Percentiles rank a stretch among this genome's conserved stretches.
These are phyloP conservation scores for Gryganskiella cystojenkinii DNA, from an alignment of 192 early-diverging fungal species.

Conservation along the genomic window DNA sequence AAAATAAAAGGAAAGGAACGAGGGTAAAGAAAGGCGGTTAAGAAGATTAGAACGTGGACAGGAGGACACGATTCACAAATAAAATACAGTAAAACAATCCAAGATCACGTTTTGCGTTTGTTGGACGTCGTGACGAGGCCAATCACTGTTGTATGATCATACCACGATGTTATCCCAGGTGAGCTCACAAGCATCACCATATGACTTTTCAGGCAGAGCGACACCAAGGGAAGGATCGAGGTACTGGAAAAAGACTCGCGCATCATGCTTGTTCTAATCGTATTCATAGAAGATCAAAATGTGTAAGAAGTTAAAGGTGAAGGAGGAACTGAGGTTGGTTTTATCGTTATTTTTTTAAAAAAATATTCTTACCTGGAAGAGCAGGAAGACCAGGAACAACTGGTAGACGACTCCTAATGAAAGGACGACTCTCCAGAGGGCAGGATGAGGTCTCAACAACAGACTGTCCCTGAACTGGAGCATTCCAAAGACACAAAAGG, in stretches of 20 bases:
- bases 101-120: too few species aligned
- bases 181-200: conserved; percentile 90
- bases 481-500: conserved; percentile 86
- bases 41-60: too few species aligned
- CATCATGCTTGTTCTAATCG: conserved; percentile 84
- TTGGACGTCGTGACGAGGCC: not conserved
- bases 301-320: not conserved
- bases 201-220: conserved; percentile 90
- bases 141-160: conserved; percentile 16
- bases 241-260: conserved; percentile 80
- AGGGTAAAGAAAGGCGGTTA: too few species aligned
- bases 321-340: not conserved
- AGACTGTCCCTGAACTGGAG: conserved; percentile 94
- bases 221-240: conserved; percentile 85
- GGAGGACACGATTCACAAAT: too few species aligned
- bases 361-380: conserved; percentile 80
- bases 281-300: not conserved
- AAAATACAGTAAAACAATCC: too few species aligned
- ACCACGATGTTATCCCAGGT: conserved; percentile 81
- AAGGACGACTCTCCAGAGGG: conserved; percentile 91
- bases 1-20: not conserved
- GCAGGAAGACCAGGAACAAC: conserved; percentile 87
- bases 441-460: conserved; percentile 93
- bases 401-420: conserved; percentile 89
- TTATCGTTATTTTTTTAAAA: not conserved